Base-by-base conservation (phyloP, 768 basidiomycete genomes). In the Phylloporus arenicola region DNA sequence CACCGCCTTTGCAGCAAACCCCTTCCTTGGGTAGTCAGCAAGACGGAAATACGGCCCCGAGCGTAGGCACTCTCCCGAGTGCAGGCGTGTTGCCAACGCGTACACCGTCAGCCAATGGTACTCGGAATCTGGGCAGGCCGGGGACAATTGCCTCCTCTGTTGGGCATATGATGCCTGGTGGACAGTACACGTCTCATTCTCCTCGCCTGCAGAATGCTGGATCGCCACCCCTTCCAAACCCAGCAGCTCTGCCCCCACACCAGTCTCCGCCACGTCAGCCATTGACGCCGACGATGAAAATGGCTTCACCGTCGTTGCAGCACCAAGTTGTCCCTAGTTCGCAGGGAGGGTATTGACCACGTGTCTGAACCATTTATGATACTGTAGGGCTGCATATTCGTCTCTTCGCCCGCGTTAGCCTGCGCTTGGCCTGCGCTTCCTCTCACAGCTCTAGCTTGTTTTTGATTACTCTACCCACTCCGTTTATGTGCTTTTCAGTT, bases 71-170 rank as follows among this genome's bases (percentile, higher is more conserved):
- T 14, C 71, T 76, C 51, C 57, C 70, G n/a, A 59, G 67, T 10
- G 71, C 69, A 33, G 66, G 62, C 46, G 50, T 50, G 16, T 69
- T 74, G 3, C 75, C 75, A 20, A 57, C 58, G 16, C 75, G 81
- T 20, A 74, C 76, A 11, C 77, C 82, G 3, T 83, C 82, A 0
- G 75, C 78, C 17, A 81, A 80, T 57, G 81, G 82, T 6, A 73
- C 72, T n/a, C 77, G 79, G 39, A 70, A 71, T 20, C 69, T 67
- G 12, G 64, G 67, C 60, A 69, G 77, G 42, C 35, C 57, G 3
- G 63, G 57, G 22, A 46, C 24, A 25, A 60, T 64, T 27, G 53
- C 51, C 16, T 24, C 56, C 24, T 44, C 59, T 31, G 56, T 60
- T 9, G 61, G 63, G 6, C 65, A 70, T 20, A 58, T 71, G 52